Conservation (phyloP, 352 stramenopile genomes). For the Pythium rhizo-oryzae region DNA sequence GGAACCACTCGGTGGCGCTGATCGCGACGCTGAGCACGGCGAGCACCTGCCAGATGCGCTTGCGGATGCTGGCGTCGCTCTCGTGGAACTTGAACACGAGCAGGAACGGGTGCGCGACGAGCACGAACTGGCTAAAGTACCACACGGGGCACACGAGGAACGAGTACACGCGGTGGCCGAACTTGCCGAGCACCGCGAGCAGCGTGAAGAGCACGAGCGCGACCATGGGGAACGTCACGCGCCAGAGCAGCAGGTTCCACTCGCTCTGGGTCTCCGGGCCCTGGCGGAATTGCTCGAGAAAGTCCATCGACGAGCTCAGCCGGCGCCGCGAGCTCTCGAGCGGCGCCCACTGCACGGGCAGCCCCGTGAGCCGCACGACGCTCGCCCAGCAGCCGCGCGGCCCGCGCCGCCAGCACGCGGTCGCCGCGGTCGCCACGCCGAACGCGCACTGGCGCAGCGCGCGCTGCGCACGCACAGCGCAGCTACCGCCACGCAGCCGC, state of each 20-base stretch:
- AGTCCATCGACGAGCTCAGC: constrained; percentile 42
- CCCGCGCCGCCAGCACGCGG: constrained; percentile 17
- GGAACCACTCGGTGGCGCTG: constrained; percentile 71
- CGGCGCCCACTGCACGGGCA: constrained; percentile 18
- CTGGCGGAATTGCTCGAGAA: constrained; percentile 75
- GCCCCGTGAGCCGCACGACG: constrained; percentile 8
- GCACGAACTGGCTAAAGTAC: constrained; percentile 77
- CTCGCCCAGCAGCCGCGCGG: constrained; percentile 22
- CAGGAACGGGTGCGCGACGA: constrained; percentile 75
- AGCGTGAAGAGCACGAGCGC: constrained; percentile 77
- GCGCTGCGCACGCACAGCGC: not conserved
- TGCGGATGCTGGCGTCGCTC: constrained; percentile 35
- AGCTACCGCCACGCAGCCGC: not conserved
- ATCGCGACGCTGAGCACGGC: constrained; percentile 49
- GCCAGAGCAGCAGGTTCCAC: constrained; percentile 83
- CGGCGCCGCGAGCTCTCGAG: constrained; percentile 18
- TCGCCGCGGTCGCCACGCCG: constrained; percentile 7
- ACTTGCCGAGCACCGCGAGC: constrained; percentile 62
- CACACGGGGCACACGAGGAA: constrained; percentile 71
- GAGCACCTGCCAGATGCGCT: constrained; percentile 54
- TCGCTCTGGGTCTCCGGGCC: constrained; percentile 77
- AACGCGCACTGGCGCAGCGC: constrained; percentile 16
- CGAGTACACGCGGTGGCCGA: constrained; percentile 68
- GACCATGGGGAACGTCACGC: constrained; percentile 78
- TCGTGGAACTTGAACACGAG: constrained; percentile 71